phyloP scores from a whole-genome alignment of 106 monocot species.

The Triglochin maritima region DNA sequence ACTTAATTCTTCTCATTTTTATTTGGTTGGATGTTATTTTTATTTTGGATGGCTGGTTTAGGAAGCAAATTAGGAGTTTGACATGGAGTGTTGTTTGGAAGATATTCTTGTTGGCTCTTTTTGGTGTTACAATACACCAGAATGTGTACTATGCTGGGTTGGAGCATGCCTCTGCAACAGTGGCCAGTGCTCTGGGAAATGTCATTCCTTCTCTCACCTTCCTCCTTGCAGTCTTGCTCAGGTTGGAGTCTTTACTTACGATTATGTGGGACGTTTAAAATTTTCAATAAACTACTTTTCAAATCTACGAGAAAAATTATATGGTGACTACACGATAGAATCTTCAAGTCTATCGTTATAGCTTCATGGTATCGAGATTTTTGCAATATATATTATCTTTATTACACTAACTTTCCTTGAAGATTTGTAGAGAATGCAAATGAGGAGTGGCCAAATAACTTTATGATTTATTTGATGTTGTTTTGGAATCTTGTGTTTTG shows the following conservation, averaged over 20 bases:
- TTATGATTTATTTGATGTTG: no score
- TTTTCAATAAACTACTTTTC: neutral
- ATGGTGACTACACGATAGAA: neutral
- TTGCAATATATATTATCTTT: no score
- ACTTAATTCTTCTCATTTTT: neutral
- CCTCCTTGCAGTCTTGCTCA: conserved; percentile 24
- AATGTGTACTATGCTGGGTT: conserved; percentile 39
- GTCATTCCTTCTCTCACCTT: conserved; percentile 47
- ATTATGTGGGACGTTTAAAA: neutral
- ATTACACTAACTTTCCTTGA: no score
- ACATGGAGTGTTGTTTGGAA: conserved; percentile 16
- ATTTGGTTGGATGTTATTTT: neutral
- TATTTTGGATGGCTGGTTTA: conserved; percentile 8
- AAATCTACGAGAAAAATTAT: neutral
- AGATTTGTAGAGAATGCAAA: no score
- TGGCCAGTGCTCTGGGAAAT: conserved; percentile 30
- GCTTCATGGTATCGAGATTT: no score
- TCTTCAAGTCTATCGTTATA: no score
- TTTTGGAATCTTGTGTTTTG: no score
- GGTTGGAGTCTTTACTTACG: conserved; percentile 7
- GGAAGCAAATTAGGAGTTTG: conserved; percentile 21
- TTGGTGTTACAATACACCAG: conserved; percentile 37
- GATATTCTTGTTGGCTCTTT: conserved; percentile 35
- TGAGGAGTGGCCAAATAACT: no score
- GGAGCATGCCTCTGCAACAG: conserved; percentile 34